Conservation (phyloP, 2,329 filamentous ascomycete species). For the Biscogniauxia marginata region DNA sequence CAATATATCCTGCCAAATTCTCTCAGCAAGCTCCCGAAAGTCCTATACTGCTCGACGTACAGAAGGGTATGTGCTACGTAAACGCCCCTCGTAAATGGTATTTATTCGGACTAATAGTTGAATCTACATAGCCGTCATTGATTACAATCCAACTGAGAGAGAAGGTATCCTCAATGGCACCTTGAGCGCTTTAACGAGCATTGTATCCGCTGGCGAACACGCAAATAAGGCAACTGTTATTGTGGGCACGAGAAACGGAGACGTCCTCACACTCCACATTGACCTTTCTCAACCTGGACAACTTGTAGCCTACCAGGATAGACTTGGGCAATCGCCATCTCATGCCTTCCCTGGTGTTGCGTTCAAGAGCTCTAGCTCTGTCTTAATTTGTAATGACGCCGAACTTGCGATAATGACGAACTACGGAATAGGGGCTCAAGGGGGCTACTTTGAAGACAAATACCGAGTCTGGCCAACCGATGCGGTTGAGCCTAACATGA, state of each 20-base stretch:
- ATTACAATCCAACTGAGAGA: background rate
- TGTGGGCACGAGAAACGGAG: constrained; percentile 52
- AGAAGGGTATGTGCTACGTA: constrained; percentile 14
- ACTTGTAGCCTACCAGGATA: constrained; percentile 14
- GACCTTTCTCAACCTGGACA: constrained; percentile 14
- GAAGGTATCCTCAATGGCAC: constrained; percentile 7
- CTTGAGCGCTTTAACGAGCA: constrained; percentile 47
- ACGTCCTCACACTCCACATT: constrained; percentile 42
- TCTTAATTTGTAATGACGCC: constrained; percentile 39
- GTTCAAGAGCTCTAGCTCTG: constrained; percentile 44
- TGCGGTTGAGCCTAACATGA: constrained; percentile 43
- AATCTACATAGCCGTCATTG: background rate
- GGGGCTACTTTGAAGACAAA: constrained; percentile 38
- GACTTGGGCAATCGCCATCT: constrained; percentile 31
- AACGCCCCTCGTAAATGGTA: background rate
- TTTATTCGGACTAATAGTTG: background rate
- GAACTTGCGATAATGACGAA: constrained; percentile 28
- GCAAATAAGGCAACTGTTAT: constrained; percentile 34
- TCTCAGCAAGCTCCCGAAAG: background rate
- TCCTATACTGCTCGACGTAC: constrained; percentile 9
- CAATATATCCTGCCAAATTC: constrained; percentile 17
- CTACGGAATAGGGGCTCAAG: constrained; percentile 1
- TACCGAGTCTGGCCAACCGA: constrained; percentile 53
- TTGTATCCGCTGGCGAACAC: constrained; percentile 36
- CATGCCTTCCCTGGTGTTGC: constrained; percentile 26